phyloP scores from a whole-genome alignment of 257 asterid genomes.

The Nicotiana attenuata region DNA sequence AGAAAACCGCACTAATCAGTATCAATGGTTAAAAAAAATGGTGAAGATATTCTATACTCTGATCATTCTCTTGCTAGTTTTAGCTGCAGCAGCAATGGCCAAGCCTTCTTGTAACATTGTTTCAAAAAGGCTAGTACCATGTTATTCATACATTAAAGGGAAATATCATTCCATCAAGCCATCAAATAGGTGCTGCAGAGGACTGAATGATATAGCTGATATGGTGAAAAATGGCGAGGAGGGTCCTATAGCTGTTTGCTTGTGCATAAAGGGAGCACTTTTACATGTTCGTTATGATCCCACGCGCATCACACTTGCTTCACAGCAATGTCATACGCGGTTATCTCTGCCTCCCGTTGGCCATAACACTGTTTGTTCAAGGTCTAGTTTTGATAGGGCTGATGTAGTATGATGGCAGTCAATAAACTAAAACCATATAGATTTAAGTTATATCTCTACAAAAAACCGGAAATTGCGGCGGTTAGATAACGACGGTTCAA shows the following conservation, averaged over 20 bases:
- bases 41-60: background rate
- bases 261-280: slow-evolving; percentile 19
- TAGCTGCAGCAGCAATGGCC: background rate
- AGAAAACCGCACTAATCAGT: background rate
- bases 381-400: background rate
- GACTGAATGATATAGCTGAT: background rate
- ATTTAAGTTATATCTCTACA: too few species aligned
- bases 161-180: background rate
- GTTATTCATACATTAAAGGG: background rate
- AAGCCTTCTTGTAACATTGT: background rate
- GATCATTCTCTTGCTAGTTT: background rate
- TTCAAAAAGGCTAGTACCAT: background rate
- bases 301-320: slow-evolving; percentile 15
- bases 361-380: slow-evolving; percentile 20
- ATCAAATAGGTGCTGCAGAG: background rate
- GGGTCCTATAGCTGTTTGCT: slow-evolving; percentile 16
- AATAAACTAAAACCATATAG: background rate
- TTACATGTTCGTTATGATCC: slow-evolving; percentile 10
- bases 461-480: too few species aligned
- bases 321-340: slow-evolving; percentile 19
- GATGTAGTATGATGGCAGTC: background rate
- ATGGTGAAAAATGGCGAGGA: background rate
- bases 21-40: background rate
- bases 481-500: too few species aligned
- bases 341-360: slow-evolving; percentile 22